Evolutionary conservation across 2,329 filamentous ascomycete genomes (phyloP).

Genomic region (Claviceps maximensis): DNA sequence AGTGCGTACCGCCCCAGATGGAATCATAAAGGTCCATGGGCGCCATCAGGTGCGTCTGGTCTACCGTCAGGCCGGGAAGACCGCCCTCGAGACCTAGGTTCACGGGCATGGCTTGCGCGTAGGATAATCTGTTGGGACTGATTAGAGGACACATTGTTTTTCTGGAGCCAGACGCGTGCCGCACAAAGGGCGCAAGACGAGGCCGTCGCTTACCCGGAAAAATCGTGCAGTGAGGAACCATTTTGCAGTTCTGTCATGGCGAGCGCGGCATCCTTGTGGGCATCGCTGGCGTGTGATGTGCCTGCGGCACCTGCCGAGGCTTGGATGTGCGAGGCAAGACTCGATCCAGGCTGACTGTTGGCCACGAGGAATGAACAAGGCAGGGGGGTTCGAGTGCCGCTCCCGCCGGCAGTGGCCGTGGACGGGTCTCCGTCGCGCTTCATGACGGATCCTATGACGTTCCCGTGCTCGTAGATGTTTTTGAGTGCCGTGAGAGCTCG

Average conservation of each 20-base stretch:
- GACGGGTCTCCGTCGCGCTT: constrained; percentile 31
- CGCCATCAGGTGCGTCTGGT: constrained; percentile 47
- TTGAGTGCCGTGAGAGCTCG: constrained; percentile 47
- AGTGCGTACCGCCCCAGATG: constrained; percentile 49
- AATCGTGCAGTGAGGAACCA: constrained; percentile 34
- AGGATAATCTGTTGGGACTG: constrained; percentile 21
- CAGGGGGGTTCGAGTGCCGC: constrained; percentile 31
- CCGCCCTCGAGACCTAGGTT: constrained; percentile 30
- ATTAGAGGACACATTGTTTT: neutral
- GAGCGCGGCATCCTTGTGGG: constrained; percentile 48
- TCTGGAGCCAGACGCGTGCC: neutral
- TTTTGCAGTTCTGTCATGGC: constrained; percentile 55
- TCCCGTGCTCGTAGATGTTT: constrained; percentile 55
- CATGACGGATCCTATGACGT: constrained; percentile 35
- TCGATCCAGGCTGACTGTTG: constrained; percentile 10
- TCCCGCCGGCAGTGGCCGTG: constrained; percentile 28
- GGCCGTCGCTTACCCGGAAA: constrained; percentile 22
- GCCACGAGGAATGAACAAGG: constrained; percentile 12
- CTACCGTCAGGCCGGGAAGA: constrained; percentile 37
- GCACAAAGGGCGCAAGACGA: too few species aligned
- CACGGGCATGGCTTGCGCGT: constrained; percentile 23
- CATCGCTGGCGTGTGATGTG: constrained; percentile 25
- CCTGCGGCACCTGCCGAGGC: constrained; percentile 13
- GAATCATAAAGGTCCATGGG: constrained; percentile 57
- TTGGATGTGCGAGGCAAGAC: constrained; percentile 15